A percentile compares a stretch with the other conserved stretches of the same genome.
phyloP scores from a whole-genome alignment of 371 early-diverging fungal genomes.

The Parasitella parasitica region DNA sequence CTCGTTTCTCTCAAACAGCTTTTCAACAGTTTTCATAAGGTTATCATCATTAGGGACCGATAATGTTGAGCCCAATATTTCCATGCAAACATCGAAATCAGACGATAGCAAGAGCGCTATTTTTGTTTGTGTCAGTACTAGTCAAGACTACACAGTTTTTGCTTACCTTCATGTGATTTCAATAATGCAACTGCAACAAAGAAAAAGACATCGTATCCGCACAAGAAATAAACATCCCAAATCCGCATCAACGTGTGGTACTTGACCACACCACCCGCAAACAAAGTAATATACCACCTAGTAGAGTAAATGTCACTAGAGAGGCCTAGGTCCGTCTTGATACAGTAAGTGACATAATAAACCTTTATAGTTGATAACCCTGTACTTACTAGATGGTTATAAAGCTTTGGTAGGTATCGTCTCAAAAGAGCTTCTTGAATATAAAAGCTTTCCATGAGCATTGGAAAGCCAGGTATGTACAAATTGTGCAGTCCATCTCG shows the following conservation, averaged over 20 bases:
- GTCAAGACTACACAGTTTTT: not conserved
- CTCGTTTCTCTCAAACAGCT: constrained; percentile 32
- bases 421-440: constrained; percentile 59
- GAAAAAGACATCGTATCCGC: constrained; percentile 61
- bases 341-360: not conserved
- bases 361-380: not conserved
- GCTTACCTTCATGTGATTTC: constrained; percentile 56
- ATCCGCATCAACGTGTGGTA: constrained; percentile 60
- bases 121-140: too few relatives aligned
- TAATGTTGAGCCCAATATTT: constrained; percentile 51
- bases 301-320: constrained; percentile 58
- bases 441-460: constrained; percentile 61
- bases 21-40: constrained; percentile 43
- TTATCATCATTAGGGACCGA: constrained; percentile 53
- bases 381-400: constrained; percentile 49
- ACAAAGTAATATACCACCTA: constrained; percentile 68
- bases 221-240: constrained; percentile 61
- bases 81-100: constrained; percentile 57
- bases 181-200: constrained; percentile 59
- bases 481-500: constrained; percentile 55
- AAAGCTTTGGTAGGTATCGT: constrained; percentile 51
- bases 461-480: constrained; percentile 64
- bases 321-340: constrained; percentile 48
- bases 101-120: constrained; percentile 38
- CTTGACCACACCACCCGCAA: constrained; percentile 57